phyloP scores from a whole-genome alignment of 2,329 filamentous ascomycete genomes.

The Fusarium transvaalense region DNA sequence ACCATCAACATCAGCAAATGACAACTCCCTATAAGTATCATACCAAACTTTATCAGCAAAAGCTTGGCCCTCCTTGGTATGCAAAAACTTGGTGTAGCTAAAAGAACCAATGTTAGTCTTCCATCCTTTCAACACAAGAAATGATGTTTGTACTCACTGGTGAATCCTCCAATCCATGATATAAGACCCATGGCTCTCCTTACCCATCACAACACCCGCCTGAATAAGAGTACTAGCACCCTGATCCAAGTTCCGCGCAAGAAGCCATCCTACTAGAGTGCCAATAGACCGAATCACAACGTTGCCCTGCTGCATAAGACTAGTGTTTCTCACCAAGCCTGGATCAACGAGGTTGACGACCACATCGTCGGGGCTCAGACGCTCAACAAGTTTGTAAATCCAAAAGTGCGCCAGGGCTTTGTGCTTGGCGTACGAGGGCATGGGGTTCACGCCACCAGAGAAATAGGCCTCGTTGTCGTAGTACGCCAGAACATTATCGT shows the following conservation, averaged over 20 bases:
- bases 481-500: slow-evolving; percentile 43
- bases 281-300: slow-evolving; percentile 30
- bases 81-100: slow-evolving; percentile 52
- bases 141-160: slow-evolving; percentile 33
- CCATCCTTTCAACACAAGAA: accelerated
- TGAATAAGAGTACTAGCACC: slow-evolving; percentile 41
- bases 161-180: slow-evolving; percentile 46
- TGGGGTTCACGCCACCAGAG: slow-evolving; percentile 6
- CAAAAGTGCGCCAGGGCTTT: slow-evolving; percentile 55
- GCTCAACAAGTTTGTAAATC: slow-evolving; percentile 53
- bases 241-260: slow-evolving; percentile 27
- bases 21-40: slow-evolving; percentile 54
- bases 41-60: slow-evolving; percentile 56
- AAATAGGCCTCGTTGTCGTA: slow-evolving; percentile 51
- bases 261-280: slow-evolving; percentile 15
- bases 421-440: slow-evolving; percentile 43
- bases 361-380: slow-evolving; percentile 56
- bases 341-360: slow-evolving; percentile 63
- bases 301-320: slow-evolving; percentile 52
- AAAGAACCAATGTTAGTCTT: slow-evolving; percentile 13
- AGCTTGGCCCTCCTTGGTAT: slow-evolving; percentile 52
- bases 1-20: slow-evolving; percentile 48
- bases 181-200: slow-evolving; percentile 43
- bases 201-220: slow-evolving; percentile 39
- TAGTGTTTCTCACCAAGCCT: slow-evolving; percentile 58